Conservation (phyloP, 345 rosid genomes). For the Toxicodendron radicans region DNA sequence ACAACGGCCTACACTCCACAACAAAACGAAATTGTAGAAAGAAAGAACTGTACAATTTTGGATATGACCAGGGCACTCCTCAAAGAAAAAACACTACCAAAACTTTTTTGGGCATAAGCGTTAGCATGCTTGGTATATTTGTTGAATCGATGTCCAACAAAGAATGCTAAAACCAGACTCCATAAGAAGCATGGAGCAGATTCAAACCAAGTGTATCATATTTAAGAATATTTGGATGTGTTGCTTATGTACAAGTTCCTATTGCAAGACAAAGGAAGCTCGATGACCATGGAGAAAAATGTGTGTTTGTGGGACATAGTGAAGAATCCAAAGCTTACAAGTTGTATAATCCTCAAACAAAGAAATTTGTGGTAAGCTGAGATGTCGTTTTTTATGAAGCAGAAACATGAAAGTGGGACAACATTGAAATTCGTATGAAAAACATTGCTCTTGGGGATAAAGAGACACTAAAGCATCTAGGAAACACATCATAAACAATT, state of each 20-base stretch:
- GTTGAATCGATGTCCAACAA: background rate
- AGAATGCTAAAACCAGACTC: background rate
- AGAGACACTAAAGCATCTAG: background rate
- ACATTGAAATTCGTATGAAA: background rate
- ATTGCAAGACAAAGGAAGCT: background rate
- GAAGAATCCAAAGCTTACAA: background rate
- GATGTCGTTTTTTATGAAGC: background rate
- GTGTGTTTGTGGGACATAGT: background rate
- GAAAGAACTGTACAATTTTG: conserved; percentile 5
- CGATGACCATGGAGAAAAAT: background rate
- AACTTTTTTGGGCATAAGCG: too few relatives aligned
- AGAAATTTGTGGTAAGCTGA: background rate
- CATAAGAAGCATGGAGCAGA: background rate
- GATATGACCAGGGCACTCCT: conserved; percentile 16
- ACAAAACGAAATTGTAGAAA: background rate
- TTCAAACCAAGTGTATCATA: background rate
- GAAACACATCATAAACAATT: background rate
- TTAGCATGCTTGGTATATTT: too few relatives aligned
- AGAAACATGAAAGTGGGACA: background rate
- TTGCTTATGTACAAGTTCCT: background rate
- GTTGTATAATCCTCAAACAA: background rate
- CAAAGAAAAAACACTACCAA: background rate
- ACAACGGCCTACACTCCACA: background rate
- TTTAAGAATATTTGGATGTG: background rate
- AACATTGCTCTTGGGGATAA: background rate